A percentile compares a stretch with the other conserved stretches of the same genome.
Conservation (phyloP, 1,139 yeast genomes). For the Yamadazyma taylorii region DNA sequence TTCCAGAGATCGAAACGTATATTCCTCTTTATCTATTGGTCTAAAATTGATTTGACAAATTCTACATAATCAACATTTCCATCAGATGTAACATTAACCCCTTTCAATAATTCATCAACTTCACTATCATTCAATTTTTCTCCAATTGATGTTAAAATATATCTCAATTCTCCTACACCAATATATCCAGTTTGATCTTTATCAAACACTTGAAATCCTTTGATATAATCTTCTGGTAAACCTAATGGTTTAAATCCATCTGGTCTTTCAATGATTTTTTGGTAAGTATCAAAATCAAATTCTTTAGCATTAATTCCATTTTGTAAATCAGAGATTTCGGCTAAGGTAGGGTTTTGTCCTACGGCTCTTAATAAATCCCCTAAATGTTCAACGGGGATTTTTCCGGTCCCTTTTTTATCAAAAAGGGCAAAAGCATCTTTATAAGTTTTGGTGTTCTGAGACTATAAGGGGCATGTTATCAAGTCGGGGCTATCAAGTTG, state of each 20-base stretch:
- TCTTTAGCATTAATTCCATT: conserved; percentile 42
- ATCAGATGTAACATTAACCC: conserved; percentile 89
- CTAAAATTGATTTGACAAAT: conserved; percentile 89
- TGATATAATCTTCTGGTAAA: conserved; percentile 93
- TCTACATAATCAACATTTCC: conserved; percentile 95
- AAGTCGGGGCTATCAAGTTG: no score
- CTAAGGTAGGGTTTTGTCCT: conserved; percentile 96
- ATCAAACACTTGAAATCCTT: conserved; percentile 97
- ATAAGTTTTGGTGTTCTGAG: conserved; percentile 66
- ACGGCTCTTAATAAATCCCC: conserved; percentile 96
- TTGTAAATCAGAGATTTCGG: conserved; percentile 79
- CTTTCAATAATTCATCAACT: conserved; percentile 94
- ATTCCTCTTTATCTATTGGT: conserved; percentile 62
- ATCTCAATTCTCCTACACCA: conserved; percentile 95
- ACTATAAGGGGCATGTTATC: conserved; percentile 23
- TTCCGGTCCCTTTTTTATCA: conserved; percentile 95
- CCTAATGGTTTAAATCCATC: conserved; percentile 89
- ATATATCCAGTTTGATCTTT: conserved; percentile 94
- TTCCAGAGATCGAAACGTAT: no score
- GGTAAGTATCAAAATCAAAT: conserved; percentile 76
- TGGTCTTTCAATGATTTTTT: conserved; percentile 78
- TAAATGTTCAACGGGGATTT: conserved; percentile 80
- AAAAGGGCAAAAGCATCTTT: conserved; percentile 97
- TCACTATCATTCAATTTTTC: conserved; percentile 88
- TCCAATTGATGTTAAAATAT: conserved; percentile 90